These are phyloP conservation scores for Spinacia oleracea DNA, from an alignment of 179 eudicot genomes.

Conservation along the genomic window DNA sequence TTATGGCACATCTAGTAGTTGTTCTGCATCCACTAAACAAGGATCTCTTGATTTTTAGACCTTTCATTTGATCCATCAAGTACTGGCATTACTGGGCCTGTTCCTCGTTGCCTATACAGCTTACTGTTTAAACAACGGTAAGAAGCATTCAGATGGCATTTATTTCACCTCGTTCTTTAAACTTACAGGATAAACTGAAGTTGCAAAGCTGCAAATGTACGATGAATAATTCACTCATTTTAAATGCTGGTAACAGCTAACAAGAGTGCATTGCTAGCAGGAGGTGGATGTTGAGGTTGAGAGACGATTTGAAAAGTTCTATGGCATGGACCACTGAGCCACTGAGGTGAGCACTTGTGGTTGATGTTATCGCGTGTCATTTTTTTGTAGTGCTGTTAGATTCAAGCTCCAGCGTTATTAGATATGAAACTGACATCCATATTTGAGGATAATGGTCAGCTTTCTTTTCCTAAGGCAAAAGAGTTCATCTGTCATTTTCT, in stretches of 20 bases:
- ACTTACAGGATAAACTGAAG: background rate
- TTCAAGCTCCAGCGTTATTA: too few relatives aligned
- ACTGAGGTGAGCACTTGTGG: background rate
- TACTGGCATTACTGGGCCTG: constrained; percentile 6
- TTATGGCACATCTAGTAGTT: constrained; percentile 67
- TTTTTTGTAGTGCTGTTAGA: background rate
- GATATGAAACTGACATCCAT: background rate
- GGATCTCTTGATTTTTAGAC: constrained; percentile 61
- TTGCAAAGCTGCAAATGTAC: too few relatives aligned
- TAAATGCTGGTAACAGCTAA: constrained; percentile 8
- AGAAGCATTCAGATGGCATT: background rate
- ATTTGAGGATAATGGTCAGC: background rate
- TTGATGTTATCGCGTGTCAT: background rate
- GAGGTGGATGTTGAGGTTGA: background rate
- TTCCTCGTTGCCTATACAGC: background rate
- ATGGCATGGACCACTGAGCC: background rate
- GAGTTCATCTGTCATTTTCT: background rate
- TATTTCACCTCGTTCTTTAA: background rate
- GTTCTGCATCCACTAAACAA: constrained; percentile 64
- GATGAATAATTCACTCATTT: background rate
- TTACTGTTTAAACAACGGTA: constrained; percentile 2
- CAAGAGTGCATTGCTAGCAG: background rate
- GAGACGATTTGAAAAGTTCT: background rate
- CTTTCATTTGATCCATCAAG: background rate
- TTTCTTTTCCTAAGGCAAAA: background rate